These are phyloP conservation scores for Phytophthora palmivora DNA, from an alignment of 352 stramenopile genomes.

Conservation along the genomic window DNA sequence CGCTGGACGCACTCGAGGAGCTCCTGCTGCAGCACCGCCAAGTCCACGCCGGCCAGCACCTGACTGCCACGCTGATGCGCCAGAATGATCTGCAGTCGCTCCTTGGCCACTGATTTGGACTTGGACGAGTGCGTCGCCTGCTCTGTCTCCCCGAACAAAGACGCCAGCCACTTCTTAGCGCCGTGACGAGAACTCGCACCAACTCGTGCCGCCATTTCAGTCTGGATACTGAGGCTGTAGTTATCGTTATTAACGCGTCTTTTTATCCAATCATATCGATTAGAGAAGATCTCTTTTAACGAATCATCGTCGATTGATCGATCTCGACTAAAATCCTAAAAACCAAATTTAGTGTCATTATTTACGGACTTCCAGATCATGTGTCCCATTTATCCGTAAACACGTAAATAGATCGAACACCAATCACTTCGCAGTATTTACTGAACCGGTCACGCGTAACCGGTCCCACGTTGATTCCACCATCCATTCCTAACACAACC, in stretches of 20 bases:
- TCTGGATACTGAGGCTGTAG: conserved; percentile 18
- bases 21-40: conserved; percentile 80
- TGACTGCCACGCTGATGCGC: conserved; percentile 87
- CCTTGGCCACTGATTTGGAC: conserved; percentile 88
- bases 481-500: conserved; percentile 30
- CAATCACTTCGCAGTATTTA: conserved; percentile 12
- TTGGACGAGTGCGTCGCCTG: conserved; percentile 32
- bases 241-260: not conserved
- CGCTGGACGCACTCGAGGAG: conserved; percentile 88
- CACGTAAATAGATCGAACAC: not conserved
- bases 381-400: not conserved
- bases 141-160: conserved; percentile 69
- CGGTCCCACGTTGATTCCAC: conserved; percentile 24
- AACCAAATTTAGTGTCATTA: too few relatives aligned
- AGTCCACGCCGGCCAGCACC: conserved; percentile 84
- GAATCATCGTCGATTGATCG: conserved; percentile 5
- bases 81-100: conserved; percentile 91
- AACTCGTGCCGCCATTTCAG: conserved; percentile 56
- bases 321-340: too few relatives aligned
- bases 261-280: conserved; percentile 8
- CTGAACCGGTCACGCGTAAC: conserved; percentile 30
- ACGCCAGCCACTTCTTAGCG: conserved; percentile 84
- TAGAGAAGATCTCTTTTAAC: conserved; percentile 9
- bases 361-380: too few relatives aligned
- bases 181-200: conserved; percentile 55